A percentile compares a stretch with the other conserved stretches of the same genome.
phyloP scores from a whole-genome alignment of 83 land plant species.

The Picea abies region DNA sequence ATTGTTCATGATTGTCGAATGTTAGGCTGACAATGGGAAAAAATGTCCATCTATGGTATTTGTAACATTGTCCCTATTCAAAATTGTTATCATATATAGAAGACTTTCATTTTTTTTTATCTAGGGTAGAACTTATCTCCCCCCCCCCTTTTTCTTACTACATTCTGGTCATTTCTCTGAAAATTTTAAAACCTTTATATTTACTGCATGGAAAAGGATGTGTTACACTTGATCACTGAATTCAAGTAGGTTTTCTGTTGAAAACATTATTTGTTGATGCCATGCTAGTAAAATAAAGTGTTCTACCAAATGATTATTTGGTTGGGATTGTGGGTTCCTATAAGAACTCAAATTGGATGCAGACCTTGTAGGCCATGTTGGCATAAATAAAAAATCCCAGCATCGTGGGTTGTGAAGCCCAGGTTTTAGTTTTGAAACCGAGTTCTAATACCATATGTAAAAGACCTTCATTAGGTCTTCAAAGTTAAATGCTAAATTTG shows the following conservation, averaged over 20 bases:
- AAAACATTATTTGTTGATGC: background rate
- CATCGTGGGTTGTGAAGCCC: too few species aligned
- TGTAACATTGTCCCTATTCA: background rate
- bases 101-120: background rate
- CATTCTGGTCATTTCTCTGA: background rate
- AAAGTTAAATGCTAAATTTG: too few species aligned
- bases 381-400: too few species aligned
- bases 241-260: slow-evolving; percentile 2
- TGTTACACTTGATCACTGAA: slow-evolving; percentile 15
- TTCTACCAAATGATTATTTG: too few species aligned
- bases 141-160: background rate
- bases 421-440: too few species aligned
- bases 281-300: background rate
- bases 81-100: background rate
- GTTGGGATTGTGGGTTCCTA: too few species aligned
- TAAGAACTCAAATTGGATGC: too few species aligned
- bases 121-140: too few species aligned
- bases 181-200: background rate
- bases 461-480: too few species aligned
- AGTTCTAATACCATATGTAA: too few species aligned
- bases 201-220: slow-evolving; percentile 7
- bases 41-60: background rate
- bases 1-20: background rate
- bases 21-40: background rate
- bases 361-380: too few species aligned